phyloP scores from a whole-genome alignment of 148 eudicot genomes.

The Chenopodium quinoa region DNA sequence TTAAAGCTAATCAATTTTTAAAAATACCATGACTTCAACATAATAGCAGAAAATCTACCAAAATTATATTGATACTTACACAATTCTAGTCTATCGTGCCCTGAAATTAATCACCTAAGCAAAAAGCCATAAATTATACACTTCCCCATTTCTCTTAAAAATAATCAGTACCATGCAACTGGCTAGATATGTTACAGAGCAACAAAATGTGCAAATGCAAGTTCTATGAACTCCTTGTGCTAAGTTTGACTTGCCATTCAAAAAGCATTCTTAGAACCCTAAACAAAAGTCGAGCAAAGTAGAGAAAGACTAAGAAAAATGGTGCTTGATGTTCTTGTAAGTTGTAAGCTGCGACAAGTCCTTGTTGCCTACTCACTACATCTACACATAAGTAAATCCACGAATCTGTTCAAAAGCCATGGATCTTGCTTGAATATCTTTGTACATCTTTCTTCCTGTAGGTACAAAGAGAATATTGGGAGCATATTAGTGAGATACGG shows the following conservation, averaged over 20 bases:
- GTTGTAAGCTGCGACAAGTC: background rate
- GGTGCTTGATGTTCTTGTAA: background rate
- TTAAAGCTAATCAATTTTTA: too few species aligned
- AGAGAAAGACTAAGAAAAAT: background rate
- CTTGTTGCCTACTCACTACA: background rate
- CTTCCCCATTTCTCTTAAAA: background rate
- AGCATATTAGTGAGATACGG: background rate
- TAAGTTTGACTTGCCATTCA: background rate
- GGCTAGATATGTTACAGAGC: background rate
- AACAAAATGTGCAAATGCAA: background rate
- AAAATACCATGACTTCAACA: too few species aligned
- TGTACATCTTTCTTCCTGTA: constrained; percentile 5
- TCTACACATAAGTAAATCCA: background rate
- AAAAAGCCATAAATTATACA: background rate
- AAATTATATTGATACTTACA: too few species aligned
- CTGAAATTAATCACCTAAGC: background rate
- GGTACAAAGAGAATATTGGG: background rate
- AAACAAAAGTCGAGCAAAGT: background rate
- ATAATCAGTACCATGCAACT: background rate
- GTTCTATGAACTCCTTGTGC: background rate
- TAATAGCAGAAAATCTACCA: too few species aligned
- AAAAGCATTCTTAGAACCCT: background rate
- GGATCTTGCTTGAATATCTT: background rate
- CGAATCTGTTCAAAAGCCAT: background rate
- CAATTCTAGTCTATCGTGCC: background rate